These are phyloP conservation scores for Leishmania arabica DNA, from an alignment of 208 protist genomes.

Conservation along the genomic window DNA sequence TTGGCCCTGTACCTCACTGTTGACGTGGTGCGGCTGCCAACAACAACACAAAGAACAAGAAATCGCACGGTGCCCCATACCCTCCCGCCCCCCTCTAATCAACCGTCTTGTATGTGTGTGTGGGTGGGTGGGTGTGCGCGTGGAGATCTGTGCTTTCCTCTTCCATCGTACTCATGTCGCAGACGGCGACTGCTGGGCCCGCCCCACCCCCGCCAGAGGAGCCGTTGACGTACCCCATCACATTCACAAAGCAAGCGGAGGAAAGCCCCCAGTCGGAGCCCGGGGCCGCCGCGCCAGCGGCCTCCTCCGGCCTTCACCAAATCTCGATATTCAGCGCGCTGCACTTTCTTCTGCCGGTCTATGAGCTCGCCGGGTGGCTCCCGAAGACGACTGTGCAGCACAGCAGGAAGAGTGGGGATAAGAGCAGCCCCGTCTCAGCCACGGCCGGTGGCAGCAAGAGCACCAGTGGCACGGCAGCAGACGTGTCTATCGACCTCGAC, in stretches of 20 bases:
- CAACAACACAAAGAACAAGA: neutral
- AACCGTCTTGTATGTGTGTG: neutral
- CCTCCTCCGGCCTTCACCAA: slow-evolving; percentile 18
- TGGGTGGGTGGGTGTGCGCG: neutral
- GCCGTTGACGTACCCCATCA: slow-evolving; percentile 36
- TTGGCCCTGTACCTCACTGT: neutral
- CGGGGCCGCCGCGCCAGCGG: slow-evolving; percentile 1
- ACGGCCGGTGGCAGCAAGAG: slow-evolving; percentile 3
- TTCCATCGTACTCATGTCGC: neutral
- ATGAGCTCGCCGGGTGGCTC: slow-evolving; percentile 57
- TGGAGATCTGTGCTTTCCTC: neutral
- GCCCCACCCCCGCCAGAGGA: slow-evolving; percentile 32
- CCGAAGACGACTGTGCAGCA: slow-evolving; percentile 11
- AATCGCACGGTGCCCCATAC: neutral
- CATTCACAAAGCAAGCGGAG: slow-evolving; percentile 16
- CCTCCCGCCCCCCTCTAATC: neutral
- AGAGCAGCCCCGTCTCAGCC: neutral
- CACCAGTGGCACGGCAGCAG: neutral
- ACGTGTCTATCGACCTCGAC: slow-evolving; percentile 2
- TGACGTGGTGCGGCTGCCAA: neutral
- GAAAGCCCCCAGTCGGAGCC: slow-evolving; percentile 5
- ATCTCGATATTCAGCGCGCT: slow-evolving; percentile 58
- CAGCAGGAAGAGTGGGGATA: slow-evolving; percentile 3
- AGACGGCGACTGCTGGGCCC: neutral
- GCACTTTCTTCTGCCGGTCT: slow-evolving; percentile 59